phyloP scores from a whole-genome alignment of 495 filamentous ascomycete species.

The Tuber umbilicatum region DNA sequence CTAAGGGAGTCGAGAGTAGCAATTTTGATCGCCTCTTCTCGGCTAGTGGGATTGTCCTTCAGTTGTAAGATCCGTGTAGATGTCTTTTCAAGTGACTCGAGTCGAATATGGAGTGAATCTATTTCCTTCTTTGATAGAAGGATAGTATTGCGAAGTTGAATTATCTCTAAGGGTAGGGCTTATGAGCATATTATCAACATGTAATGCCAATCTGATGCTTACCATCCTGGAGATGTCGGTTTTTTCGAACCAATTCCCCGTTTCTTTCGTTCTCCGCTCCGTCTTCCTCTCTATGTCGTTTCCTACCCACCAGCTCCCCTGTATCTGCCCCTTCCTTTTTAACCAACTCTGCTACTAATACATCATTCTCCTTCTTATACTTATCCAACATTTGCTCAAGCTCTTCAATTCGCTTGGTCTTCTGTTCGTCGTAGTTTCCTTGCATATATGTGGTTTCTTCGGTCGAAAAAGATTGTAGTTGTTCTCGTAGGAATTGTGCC shows the following conservation, averaged over 20 bases:
- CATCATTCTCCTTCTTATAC: conserved; percentile 76
- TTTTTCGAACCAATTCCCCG: conserved; percentile 76
- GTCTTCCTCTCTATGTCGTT: conserved; percentile 56
- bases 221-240: conserved; percentile 72
- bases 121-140: conserved; percentile 44
- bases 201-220: conserved; percentile 6
- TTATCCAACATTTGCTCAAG: conserved; percentile 80
- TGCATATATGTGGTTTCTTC: conserved; percentile 81
- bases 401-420: conserved; percentile 66
- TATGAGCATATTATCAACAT: background rate
- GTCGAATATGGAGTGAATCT: conserved; percentile 35
- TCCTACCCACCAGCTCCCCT: conserved; percentile 45
- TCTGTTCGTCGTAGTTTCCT: conserved; percentile 68
- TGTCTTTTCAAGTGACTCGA: conserved; percentile 61
- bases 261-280: conserved; percentile 67
- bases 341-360: conserved; percentile 62
- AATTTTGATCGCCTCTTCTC: conserved; percentile 72
- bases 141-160: conserved; percentile 58
- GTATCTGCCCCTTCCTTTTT: conserved; percentile 49
- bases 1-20: conserved; percentile 67
- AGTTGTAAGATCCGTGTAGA: conserved; percentile 81
- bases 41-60: conserved; percentile 79
- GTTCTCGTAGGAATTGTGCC: conserved; percentile 84
- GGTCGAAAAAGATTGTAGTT: conserved; percentile 81
- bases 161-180: conserved; percentile 45